Conservation (phyloP, 768 basidiomycete genomes). For the Tylopilus subfusipes region DNA sequence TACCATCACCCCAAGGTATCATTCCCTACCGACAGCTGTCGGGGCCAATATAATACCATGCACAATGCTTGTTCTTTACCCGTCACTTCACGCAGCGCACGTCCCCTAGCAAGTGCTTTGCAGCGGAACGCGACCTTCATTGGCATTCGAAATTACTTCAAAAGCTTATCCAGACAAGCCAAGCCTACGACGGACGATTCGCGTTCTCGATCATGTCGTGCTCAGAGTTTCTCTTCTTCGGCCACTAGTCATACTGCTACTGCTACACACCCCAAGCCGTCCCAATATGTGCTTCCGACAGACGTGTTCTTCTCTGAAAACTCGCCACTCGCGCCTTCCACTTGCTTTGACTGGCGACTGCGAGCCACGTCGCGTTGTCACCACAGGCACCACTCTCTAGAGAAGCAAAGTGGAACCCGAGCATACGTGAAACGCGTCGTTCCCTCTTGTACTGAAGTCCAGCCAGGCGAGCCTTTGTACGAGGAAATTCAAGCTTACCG, state of each 20-base stretch:
- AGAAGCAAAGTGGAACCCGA: conserved; percentile 12
- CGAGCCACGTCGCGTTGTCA: conserved; percentile 47
- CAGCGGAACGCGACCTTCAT: conserved; percentile 25
- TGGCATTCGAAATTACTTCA: conserved; percentile 32
- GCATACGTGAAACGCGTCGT: conserved; percentile 37
- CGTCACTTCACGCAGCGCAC: background rate
- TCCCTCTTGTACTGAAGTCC: conserved; percentile 34
- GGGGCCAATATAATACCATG: conserved; percentile 15
- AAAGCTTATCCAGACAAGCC: conserved; percentile 10
- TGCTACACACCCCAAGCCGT: conserved; percentile 11
- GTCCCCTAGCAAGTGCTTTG: conserved; percentile 5
- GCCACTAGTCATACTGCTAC: background rate
- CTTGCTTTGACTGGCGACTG: conserved; percentile 60
- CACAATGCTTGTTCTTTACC: conserved; percentile 9
- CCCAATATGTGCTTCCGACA: conserved; percentile 21
- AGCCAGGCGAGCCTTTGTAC: conserved; percentile 41
- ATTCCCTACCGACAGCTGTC: no score
- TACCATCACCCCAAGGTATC: background rate
- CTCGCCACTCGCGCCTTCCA: conserved; percentile 24
- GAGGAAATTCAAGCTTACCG: conserved; percentile 53
- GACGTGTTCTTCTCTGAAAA: conserved; percentile 30
- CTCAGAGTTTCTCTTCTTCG: conserved; percentile 18
- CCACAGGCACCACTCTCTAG: conserved; percentile 11
- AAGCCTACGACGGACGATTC: background rate
- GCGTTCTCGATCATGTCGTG: background rate